These are phyloP conservation scores for Clavispora vitiphila DNA, from an alignment of 805 yeast genomes.

Conservation along the genomic window DNA sequence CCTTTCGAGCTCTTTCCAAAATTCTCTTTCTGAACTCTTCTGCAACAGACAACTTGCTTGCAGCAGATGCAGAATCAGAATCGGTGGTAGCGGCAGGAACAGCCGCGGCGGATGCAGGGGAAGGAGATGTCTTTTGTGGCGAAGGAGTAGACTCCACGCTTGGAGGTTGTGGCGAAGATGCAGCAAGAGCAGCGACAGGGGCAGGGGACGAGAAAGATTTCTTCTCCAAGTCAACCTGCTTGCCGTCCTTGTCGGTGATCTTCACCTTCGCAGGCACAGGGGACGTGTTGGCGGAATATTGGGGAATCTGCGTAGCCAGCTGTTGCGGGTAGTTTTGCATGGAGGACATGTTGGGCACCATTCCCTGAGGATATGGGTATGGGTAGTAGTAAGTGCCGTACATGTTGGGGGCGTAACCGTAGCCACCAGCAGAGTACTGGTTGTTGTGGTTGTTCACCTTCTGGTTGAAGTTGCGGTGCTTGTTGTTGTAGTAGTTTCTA, in stretches of 20 bases:
- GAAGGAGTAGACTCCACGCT: constrained; percentile 6
- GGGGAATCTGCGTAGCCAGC: constrained; percentile 14
- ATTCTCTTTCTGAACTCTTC: constrained; percentile 36
- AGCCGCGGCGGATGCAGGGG: constrained; percentile 4
- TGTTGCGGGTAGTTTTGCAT: constrained; percentile 14
- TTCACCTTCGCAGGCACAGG: constrained; percentile 25
- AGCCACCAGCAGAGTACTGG: constrained; percentile 13
- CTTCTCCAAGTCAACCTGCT: constrained; percentile 37
- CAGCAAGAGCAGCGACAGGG: constrained; percentile 31
- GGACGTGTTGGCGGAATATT: constrained; percentile 8
- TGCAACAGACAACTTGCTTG: constrained; percentile 19
- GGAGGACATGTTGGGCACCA: constrained; percentile 14
- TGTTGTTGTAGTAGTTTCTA: constrained; percentile 12
- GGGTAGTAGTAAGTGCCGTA: constrained; percentile 13
- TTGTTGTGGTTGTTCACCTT: constrained; percentile 7
- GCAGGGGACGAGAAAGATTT: constrained; percentile 22
- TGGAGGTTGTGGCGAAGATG: constrained; percentile 6
- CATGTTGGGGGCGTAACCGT: constrained; percentile 10
- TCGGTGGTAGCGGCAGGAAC: constrained; percentile 11
- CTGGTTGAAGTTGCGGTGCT: constrained; percentile 9
- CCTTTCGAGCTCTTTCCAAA: constrained; percentile 22
- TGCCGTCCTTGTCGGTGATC: constrained; percentile 40
- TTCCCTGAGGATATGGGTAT: constrained; percentile 9
- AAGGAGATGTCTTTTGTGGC: constrained; percentile 7
- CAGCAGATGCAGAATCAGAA: constrained; percentile 14